These are phyloP conservation scores for Phytophthora cryptogea DNA, from an alignment of 352 stramenopile genomes.

Conservation along the genomic window DNA sequence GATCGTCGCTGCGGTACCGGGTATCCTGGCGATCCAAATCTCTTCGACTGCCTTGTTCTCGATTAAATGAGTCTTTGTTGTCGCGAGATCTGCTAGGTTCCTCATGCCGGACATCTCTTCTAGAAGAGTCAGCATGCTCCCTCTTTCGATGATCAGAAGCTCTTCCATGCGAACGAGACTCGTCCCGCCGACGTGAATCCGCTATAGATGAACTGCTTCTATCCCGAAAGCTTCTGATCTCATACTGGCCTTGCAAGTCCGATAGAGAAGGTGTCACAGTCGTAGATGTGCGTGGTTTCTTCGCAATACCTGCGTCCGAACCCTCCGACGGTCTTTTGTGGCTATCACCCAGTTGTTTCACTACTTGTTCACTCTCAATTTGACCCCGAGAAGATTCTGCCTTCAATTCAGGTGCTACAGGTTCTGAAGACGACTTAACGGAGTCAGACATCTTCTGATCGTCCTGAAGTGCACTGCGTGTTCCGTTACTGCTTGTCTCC, in stretches of 20 bases:
- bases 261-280: constrained; percentile 7
- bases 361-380: constrained; percentile 1
- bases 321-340: constrained; percentile 26
- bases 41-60: constrained; percentile 15
- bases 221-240: constrained; percentile 31
- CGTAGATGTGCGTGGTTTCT: constrained; percentile 28
- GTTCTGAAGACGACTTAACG: neutral
- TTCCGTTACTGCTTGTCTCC: constrained; percentile 1
- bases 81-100: constrained; percentile 19
- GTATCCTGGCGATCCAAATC: constrained; percentile 5
- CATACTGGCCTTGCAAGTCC: constrained; percentile 24
- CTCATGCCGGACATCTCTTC: constrained; percentile 10
- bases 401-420: constrained; percentile 10
- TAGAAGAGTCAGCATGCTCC: constrained; percentile 13
- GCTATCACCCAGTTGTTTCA: constrained; percentile 15
- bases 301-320: constrained; percentile 10
- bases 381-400: constrained; percentile 6
- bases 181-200: constrained; percentile 19
- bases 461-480: neutral
- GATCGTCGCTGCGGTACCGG: constrained; percentile 16
- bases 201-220: constrained; percentile 17
- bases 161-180: constrained; percentile 14
- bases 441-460: constrained; percentile 5
- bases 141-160: constrained; percentile 7
- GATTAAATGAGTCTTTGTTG: constrained; percentile 14